phyloP scores from a whole-genome alignment of 2,329 filamentous ascomycete species.

The Onygenales sp. region DNA sequence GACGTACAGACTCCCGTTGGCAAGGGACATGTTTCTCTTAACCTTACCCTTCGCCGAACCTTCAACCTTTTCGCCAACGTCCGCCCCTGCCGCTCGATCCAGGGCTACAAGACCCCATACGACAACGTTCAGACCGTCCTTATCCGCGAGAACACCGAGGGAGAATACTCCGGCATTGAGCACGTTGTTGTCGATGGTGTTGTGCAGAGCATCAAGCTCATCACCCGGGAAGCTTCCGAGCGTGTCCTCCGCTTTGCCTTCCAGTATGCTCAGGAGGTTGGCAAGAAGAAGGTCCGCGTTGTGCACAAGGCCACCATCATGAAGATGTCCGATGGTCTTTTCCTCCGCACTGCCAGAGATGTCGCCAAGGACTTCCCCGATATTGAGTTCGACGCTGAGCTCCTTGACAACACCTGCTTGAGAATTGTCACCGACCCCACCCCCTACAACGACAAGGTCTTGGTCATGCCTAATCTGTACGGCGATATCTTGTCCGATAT shows the following conservation, averaged over 20 bases:
- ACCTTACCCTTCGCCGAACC: conserved; percentile 94
- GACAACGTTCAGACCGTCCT: conserved; percentile 93
- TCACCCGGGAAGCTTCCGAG: conserved; percentile 89
- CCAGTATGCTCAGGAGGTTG: conserved; percentile 90
- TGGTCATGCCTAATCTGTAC: conserved; percentile 97
- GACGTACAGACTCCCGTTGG: conserved; percentile 70
- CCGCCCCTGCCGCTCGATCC: conserved; percentile 92
- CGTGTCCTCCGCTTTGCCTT: conserved; percentile 95
- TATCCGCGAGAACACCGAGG: conserved; percentile 99
- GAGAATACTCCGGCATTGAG: conserved; percentile 98
- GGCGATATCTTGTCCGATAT: conserved; percentile 99
- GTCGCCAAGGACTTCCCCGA: conserved; percentile 91
- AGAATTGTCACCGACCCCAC: conserved; percentile 96
- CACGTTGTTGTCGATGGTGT: conserved; percentile 96
- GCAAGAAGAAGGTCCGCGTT: conserved; percentile 91
- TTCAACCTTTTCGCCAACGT: conserved; percentile 99
- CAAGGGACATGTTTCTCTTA: conserved; percentile 98
- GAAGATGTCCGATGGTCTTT: conserved; percentile 99
- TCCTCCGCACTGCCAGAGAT: conserved; percentile 76
- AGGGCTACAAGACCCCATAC: conserved; percentile 97
- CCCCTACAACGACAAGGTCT: conserved; percentile 98
- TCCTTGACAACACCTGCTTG: conserved; percentile 97
- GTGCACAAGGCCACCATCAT: conserved; percentile 99
- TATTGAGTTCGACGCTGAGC: conserved; percentile 94
- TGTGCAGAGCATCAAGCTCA: conserved; percentile 99